Evolutionary conservation across 306 rosid species (phyloP).

Genomic region (Spatholobus suberectus): DNA sequence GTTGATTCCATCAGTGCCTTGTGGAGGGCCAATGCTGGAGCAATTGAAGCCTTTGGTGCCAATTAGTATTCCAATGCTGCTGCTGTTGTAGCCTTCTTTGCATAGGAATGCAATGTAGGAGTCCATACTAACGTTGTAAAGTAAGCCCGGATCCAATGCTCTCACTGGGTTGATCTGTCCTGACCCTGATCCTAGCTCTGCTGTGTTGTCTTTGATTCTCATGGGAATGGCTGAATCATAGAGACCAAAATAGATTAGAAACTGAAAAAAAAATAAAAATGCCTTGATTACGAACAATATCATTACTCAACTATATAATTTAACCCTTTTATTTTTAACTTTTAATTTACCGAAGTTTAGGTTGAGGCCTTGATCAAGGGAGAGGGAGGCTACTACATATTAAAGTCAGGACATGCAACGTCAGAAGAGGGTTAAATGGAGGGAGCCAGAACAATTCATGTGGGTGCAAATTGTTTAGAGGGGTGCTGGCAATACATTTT

Average conservation of each 20-base stretch:
- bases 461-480: neutral
- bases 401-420: neutral
- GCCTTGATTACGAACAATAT: neutral
- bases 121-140: slow-evolving; percentile 53
- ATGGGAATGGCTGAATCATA: slow-evolving; percentile 65
- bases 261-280: neutral
- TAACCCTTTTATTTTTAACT: neutral
- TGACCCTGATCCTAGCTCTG: slow-evolving; percentile 65
- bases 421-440: neutral
- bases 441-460: neutral
- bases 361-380: neutral
- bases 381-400: no score
- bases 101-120: slow-evolving; percentile 68
- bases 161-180: slow-evolving; percentile 70
- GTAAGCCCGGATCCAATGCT: slow-evolving; percentile 71
- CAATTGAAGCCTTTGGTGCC: slow-evolving; percentile 57
- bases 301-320: neutral
- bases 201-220: slow-evolving; percentile 33
- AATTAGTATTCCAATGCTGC: slow-evolving; percentile 48
- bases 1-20: slow-evolving; percentile 79
- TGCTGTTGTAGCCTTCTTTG: slow-evolving; percentile 61
- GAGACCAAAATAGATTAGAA: slow-evolving; percentile 6
- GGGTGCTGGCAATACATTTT: no score
- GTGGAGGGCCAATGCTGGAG: slow-evolving; percentile 35
- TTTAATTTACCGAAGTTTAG: neutral